Base-by-base conservation (phyloP, 1,139 yeast species). In the Zygoascus meyerae region DNA sequence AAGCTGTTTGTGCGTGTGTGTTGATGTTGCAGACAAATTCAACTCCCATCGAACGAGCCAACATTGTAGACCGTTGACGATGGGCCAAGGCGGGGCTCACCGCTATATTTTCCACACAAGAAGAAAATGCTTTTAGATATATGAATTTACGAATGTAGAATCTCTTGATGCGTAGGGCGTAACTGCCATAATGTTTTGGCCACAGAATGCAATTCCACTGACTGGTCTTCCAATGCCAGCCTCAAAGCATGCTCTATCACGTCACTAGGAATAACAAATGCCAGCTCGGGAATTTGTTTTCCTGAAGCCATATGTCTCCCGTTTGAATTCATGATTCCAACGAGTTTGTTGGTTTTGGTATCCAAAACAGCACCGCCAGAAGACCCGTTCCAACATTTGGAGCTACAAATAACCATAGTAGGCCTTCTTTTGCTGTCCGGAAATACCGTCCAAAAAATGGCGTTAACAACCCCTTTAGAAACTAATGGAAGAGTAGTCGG, bases 331-430 rank as follows among this genome's bases (percentile, higher is more conserved):
- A 83, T 75, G 34, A 81, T 60, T 0, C 86, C 86, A 10, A 79
- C 58, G 4, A 82, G 62, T 35, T 68, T 62, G 12, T 67, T 62
- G 15, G 48, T 44, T 0, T 55, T 42, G 2, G 50, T 40, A 46
- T 70, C 67, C 47, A 78, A 70, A 2, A 81, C 60, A 0, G 82
- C 86, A 0, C 90, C 90, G 0, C 90, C 90, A 1, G 85, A 79
- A 1, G 87, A 81, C 0, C 90, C 90, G 56, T 82, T 81, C 86
- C 87, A 83, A 62, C 87, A 82, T 9, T 80, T 72, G 0, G 86
- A 74, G 0, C 85, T 74, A 0, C 79, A 69, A 0, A 81, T 65
- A 1, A 79, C 55, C 63, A 83, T 60, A 0, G 73, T 67, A 1
- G 68, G 64, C 10, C 35, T 31, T 10, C n/a, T 17, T 21, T 15